Base-by-base conservation (phyloP, 805 yeast species). In the Saccharomyces mikatae region DNA sequence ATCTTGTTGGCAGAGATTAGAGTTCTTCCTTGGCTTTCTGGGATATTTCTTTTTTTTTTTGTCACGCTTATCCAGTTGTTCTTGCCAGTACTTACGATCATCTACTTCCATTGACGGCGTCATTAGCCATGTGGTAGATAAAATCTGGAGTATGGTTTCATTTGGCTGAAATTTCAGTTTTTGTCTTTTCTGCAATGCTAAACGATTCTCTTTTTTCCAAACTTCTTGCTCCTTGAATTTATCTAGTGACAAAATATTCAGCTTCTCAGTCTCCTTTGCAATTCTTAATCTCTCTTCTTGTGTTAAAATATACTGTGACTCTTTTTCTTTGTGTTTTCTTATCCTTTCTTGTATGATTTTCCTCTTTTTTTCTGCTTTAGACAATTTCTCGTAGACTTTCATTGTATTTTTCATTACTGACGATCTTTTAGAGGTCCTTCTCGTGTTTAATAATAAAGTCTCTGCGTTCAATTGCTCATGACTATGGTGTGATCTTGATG, bases 181-280 rank as follows among this genome's bases (percentile, higher is more conserved):
- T 61, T 78, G 81, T 64, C 85, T 85, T 55, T 82, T 76, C 68
- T 87, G 81, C 56, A 87, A 71, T 48, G 86, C 89, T 54, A 91
- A 74, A 64, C 91, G 92, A 52, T 79, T 80, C 67, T 85, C 84
- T 66, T 89, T 89, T 62, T 89, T 84, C 49, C 82, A 84, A 46
- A 86, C 74, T 67, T 94, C 99, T 65, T 88, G 92, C 62, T 91
- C 95, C 62, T 85, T 81, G 65, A 87, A 94, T 62, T 80, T 76
- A 58, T 86, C 82, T 59, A 94, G 74, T 2, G 97, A 86, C 28
- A 81, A 74, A 2, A 82, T 73, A 68, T 94, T 94, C 47, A 80
- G 78, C 65, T 79, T 77, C 70, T 94, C 99, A 0, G 97, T 94
- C 61, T 84, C 86, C 48, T 83, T 74, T 0, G 99, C 98, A 67